A percentile compares a stretch with the other conserved stretches of the same genome.
phyloP scores from a whole-genome alignment of 805 yeast genomes.

The Zygosaccharomyces pseudorouxii region DNA sequence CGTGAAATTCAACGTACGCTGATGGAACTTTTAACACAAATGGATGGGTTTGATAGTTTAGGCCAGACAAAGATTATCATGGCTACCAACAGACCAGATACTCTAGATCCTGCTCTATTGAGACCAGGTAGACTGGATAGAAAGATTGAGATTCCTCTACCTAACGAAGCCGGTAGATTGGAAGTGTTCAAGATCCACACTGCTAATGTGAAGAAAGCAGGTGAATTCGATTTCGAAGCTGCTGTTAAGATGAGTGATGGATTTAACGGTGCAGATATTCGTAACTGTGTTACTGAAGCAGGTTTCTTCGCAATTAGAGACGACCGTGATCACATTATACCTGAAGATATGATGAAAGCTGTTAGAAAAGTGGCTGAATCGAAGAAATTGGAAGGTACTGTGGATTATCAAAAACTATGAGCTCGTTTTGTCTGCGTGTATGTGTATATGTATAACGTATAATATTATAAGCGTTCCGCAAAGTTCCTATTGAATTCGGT shows the following conservation, averaged over 20 bases:
- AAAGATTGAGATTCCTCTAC: conserved; percentile 90
- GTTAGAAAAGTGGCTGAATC: conserved; percentile 96
- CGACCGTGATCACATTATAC: conserved; percentile 91
- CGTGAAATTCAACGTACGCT: conserved; percentile 97
- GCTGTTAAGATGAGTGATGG: conserved; percentile 98
- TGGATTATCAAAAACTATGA: conserved; percentile 89
- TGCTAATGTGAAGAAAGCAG: conserved; percentile 75
- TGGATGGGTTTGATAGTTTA: conserved; percentile 96
- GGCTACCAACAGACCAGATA: conserved; percentile 99
- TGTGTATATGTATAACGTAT: conserved; percentile 5
- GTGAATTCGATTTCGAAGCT: conserved; percentile 96
- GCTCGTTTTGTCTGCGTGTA: conserved; percentile 1
- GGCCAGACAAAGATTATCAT: conserved; percentile 96
- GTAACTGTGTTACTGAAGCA: conserved; percentile 97
- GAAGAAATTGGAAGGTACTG: conserved; percentile 92
- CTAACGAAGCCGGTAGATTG: conserved; percentile 92
- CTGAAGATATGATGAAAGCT: conserved; percentile 94
- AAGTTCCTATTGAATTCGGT: conserved; percentile 35
- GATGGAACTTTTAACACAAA: conserved; percentile 94
- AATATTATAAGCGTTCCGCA: conserved; percentile 6
- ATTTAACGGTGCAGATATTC: conserved; percentile 96
- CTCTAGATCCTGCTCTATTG: conserved; percentile 92
- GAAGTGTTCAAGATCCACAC: conserved; percentile 94
- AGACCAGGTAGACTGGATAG: conserved; percentile 98
- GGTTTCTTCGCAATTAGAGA: conserved; percentile 98